Evolutionary conservation across 805 yeast species (phyloP), one percentile per base, ranked within the genome.

Genomic region (Pichia californica): DNA sequence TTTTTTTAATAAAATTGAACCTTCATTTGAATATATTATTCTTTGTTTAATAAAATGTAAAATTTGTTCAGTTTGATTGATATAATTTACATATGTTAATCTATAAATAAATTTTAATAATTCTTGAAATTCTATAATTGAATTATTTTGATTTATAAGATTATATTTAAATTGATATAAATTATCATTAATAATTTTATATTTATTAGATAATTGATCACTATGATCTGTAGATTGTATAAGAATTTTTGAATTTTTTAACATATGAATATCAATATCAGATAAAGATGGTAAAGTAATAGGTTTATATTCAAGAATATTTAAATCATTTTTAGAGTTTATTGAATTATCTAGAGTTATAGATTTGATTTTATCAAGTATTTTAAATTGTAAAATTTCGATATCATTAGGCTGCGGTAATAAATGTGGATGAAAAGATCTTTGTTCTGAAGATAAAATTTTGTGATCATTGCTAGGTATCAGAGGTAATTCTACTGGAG

Each of bases 21-120:
- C 20, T 5, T 44, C 41, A 7, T 41, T 28, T 10, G 45, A 36
- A 23, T 31, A 23, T 9, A 48, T 16, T n/a, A 49, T 29, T 28
- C 52, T 34, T 10, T 44, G 31, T 19, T 28, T 30, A 4, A 49
- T 15, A 20, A 49, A 46, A 11, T 30, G 33, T 26, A 35, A 41
- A 4, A 49, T 44, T 10, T 23, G 20, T n/a, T 41, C 38, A 31
- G 36, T 41, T 23, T 36, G 23, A 30, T 49, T 46, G 10, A 43
- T n/a, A 15, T 31, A 46, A 15, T 32, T 39, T 5, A 31, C 25
- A 13, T 13, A 19, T 2, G 52, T 40, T 28, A 49, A 15, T 13
- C 42, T 31, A 16, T 35, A 18, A 1, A 49, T 34, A 5, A 46
- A 38, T 1, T 16, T 23, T 14, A n/a, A 16, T 10, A 49, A 28